Evolutionary conservation across 352 stramenopile genomes (phyloP), one percentile per base, ranked within the genome.

Genomic region (Globisporangium radiosum): DNA sequence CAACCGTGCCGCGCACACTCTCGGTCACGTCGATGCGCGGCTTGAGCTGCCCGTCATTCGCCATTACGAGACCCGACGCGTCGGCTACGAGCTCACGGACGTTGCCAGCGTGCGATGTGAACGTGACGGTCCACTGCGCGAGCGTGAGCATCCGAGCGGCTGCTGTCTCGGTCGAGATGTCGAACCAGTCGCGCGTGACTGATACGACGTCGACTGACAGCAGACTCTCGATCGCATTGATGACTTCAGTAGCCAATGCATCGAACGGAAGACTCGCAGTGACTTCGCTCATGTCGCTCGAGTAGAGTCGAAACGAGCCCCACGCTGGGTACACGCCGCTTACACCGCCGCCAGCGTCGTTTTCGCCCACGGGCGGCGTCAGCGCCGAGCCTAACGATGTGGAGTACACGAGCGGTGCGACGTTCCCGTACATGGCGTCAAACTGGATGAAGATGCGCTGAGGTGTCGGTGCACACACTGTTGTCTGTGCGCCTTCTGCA

Each of bases 371-470:
- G n/a, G 90, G 14, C 25, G 25, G 25, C 8, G 62, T 59, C 17
- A 94, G 69, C 25, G 61, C 54, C 0, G 79, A 77, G 0, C 43
- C 62, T 4, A 5, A 47, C 1, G 75, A 64, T 19, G 51, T 68
- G 3, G 70, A 63, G 56, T 72, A 90, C 19, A n/a, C 59, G 8
- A 92, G 61, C 1, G 81, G 52, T 0, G 75, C 49, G 0, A 92
- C 59, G 53, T 96, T 79, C 6, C 90, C 90, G 7, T 82, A 49
- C 15, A 73, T 60, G 8, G 54, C 47, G 17, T 76, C 63, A 60
- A 97, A 97, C 38, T 84, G 74, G 19, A 97, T 70, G 60, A 96
- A 87, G 2, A 97, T 56, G n/a, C 72, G 68, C 14, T 79, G 70
- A 0, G 73, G 66, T 2, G 61, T 57, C 0, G 68, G 66, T 8